Evolutionary conservation across 441 rosid species (phyloP).

Genomic region (Daphne laureola): DNA sequence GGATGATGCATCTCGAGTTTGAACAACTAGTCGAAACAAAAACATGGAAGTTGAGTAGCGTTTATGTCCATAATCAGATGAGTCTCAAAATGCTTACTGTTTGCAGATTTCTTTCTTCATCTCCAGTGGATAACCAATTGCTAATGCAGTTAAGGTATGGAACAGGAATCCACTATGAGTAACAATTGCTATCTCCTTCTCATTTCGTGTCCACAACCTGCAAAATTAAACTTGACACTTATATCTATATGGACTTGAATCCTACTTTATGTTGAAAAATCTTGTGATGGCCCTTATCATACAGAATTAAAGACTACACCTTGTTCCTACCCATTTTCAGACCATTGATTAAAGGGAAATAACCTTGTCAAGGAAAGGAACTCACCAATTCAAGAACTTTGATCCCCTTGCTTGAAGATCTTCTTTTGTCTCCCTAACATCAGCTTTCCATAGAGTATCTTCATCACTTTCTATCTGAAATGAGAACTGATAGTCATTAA

Average conservation of each 20-base stretch:
- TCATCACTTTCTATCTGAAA: slow-evolving; percentile 74
- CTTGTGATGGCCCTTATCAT: too few relatives aligned
- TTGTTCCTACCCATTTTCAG: background rate
- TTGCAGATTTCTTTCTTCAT: slow-evolving; percentile 68
- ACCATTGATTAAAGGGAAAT: background rate
- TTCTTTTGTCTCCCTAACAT: slow-evolving; percentile 69
- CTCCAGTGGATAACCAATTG: slow-evolving; percentile 70
- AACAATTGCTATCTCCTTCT: slow-evolving; percentile 95
- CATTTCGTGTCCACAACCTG: slow-evolving; percentile 97
- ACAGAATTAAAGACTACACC: too few relatives aligned
- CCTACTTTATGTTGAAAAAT: too few relatives aligned
- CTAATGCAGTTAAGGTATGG: slow-evolving; percentile 63
- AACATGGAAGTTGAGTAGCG: background rate
- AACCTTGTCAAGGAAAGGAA: slow-evolving; percentile 1
- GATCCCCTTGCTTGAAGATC: slow-evolving; percentile 76
- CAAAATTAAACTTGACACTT: slow-evolving; percentile 1
- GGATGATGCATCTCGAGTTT: background rate
- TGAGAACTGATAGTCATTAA: slow-evolving; percentile 18
- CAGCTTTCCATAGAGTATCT: slow-evolving; percentile 65
- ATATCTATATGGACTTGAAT: background rate
- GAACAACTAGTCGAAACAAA: background rate
- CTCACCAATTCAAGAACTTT: slow-evolving; percentile 72
- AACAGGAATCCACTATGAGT: slow-evolving; percentile 92
- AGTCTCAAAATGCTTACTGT: slow-evolving; percentile 38
- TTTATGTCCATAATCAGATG: slow-evolving; percentile 11